Conservation (phyloP, 768 basidiomycete species). For the Suillus ampliporus region DNA sequence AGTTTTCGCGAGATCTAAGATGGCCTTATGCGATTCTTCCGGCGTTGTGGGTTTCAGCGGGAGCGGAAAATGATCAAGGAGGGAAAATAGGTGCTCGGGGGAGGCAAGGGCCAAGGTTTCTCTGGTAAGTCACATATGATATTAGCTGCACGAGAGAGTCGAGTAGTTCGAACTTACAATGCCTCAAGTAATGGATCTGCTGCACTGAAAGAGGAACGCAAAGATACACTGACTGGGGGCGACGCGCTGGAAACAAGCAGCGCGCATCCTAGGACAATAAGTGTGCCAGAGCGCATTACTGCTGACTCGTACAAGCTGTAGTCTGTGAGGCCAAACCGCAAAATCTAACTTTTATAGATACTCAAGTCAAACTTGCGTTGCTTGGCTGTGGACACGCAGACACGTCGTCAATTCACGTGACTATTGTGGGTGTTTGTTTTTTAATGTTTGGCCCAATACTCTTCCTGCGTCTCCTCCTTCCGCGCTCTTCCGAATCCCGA, state of each 20-base stretch:
- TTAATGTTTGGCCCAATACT: no score
- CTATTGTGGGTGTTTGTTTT: neutral
- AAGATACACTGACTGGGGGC: constrained; percentile 35
- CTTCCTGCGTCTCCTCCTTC: no score
- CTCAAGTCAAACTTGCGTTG: no score
- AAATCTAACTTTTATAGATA: neutral
- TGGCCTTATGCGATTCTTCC: constrained; percentile 51
- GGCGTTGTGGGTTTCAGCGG: constrained; percentile 45
- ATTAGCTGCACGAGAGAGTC: neutral
- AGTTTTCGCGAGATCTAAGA: constrained; percentile 44
- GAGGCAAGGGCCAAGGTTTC: constrained; percentile 83
- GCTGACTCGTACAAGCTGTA: neutral
- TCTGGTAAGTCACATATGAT: constrained; percentile 45
- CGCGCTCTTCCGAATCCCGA: no score
- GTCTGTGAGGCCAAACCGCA: neutral
- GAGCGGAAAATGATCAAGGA: constrained; percentile 66
- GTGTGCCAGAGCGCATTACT: constrained; percentile 1
- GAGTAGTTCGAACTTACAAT: constrained; percentile 26
- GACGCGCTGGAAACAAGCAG: constrained; percentile 28
- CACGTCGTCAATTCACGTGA: neutral
- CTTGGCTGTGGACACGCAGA: neutral
- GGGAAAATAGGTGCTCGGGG: constrained; percentile 74
- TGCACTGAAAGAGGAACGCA: constrained; percentile 33
- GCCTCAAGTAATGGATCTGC: constrained; percentile 37
- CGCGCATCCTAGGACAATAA: constrained; percentile 13